Base-by-base conservation (phyloP, 1,139 yeast genomes). In the Chernovozyma sophiae-reginae region DNA sequence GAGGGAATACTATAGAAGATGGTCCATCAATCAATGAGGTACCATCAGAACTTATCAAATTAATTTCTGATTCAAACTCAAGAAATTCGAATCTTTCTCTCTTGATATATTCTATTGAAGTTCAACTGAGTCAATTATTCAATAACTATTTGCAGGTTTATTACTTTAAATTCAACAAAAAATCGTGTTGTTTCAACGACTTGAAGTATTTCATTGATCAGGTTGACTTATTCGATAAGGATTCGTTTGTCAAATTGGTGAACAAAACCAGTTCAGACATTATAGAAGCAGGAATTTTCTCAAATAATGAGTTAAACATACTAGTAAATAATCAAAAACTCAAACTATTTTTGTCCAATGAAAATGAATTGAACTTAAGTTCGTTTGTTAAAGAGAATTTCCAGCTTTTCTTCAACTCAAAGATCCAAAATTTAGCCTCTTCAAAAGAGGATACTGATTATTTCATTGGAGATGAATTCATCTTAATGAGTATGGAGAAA, bases 131-230 rank as follows among this genome's bases (percentile, higher is more conserved):
- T 0, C 44, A 41, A 3, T 45, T 47, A 13, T 37, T 62, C 3
- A 43, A 51, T 3, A 46, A 48, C 0, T 58, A 70, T 1, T 49
- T 76, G 2, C 45, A 49, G 2, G 47, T 48, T 1, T 86, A 82
- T 52, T 68, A 75, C 44, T 40, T 52, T 0, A 45, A 44, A 4
- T 72, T 66, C 49, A 72, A 74, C 8, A 45, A 60, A 34, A 86
- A 84, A 49, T 60, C 74, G 23, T 80, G 86, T 48, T 80, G 86
- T 26, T 79, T 67, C 45, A 62, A 65, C 28, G 95, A 85, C 50
- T 56, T 82, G 31, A 65, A 60, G 39, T 52, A 53, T 4, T 79
- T 69, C 46, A 30, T 57, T 7, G 28, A 33, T 1, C 24, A 43
- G 1, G 36, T 34, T n/a, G 14, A 23, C 17, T 6, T 26, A 14